Base-by-base conservation (phyloP, 768 basidiomycete species). In the Strobilomyces dryophilus region DNA sequence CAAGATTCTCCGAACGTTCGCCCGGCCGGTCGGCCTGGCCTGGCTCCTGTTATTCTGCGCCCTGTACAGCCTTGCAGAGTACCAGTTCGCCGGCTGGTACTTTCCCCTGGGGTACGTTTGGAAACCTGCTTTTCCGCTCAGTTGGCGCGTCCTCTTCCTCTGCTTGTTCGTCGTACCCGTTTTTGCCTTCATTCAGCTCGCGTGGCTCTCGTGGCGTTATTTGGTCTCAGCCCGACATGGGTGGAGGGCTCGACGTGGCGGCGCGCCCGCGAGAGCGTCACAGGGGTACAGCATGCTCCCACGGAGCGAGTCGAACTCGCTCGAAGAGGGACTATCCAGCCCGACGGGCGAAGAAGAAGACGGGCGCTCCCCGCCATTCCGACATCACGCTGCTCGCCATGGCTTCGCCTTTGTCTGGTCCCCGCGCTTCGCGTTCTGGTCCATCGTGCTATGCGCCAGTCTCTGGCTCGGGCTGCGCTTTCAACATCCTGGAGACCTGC, bases 1-100 rank as follows among this genome's bases (percentile, higher is more conserved):
- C 24, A 24, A 24, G 24, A 24, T 24, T 24, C 24, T 24, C 4
- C 4, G 24, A 4, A 24, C 53, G 63, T 37, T 74, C 71, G 46
- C 66, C 78, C 42, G 77, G n/a, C n/a, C n/a, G n/a, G n/a, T n/a
- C n/a, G 24, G 24, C 24, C 24, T 24, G 24, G 24, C 24, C 24
- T 56, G 47, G 0, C 42, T 59, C 0, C 36, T 11, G 0, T 24
- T 56, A 3, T n/a, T 56, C 37, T 47, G 9, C 26, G 4, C 47
- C 34, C 37, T 65, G 8, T 63, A 52, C 44, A 10, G 9, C 46
- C 1, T 52, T 18, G 48, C 51, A 7, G 63, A 63, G 17, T 35
- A 51, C 47, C 18, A 10, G 18, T 53, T 63, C 35, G 46, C 50
- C 8, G 1, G 17, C 1, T 29, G 37, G 45, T 65, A 59, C 57